Evolutionary conservation across 257 asterid species (phyloP), one percentile per base, ranked within the genome.

Genomic region (Eucommia ulmoides): DNA sequence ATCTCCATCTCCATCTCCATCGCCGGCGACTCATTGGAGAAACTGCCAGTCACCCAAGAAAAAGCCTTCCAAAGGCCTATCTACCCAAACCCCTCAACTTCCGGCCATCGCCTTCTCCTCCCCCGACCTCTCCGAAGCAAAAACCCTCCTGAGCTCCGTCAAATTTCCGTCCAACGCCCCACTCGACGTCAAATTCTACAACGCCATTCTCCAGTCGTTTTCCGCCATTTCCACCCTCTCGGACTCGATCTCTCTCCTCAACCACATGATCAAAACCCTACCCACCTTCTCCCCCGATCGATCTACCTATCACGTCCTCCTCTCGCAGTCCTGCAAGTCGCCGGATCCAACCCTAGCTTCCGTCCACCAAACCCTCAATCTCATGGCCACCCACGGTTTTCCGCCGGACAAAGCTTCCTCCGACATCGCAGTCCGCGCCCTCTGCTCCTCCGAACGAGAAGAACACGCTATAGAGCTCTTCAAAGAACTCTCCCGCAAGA

Each of bases 251-350:
- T 38, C 45, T 38, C 45, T 38, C 1, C 15, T 38, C 17, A 38
- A 38, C 17, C 45, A 38, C 45, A 38, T 38, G 15, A 14, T 38
- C 15, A 38, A 38, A 19, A 38, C 45, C n/a, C 81, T 78, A 75
- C 96, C 96, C 0, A 24, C 88, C 0, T 89, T 89, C 57, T 74
- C 74, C 57, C 96, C 94, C 17, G 83, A 75, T 25, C 78, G 88
- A 23, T 79, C 61, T 51, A 71, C 98, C 1, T 89, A 71, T 33
- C 80, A 89, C 53, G 35, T 74, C 6, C 88, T 89, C 35, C 80
- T 89, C 6, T 48, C 60, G 16, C 88, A 77, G 54, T 67, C 88
- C 18, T 89, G 98, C 53, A 81, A 88, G 1, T 52, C 62, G 4
- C 49, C 72, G 0, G 80, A 80, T 54, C 74, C 61, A 29, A 68